A percentile compares a stretch with the other conserved stretches of the same genome.
These are phyloP conservation scores for Plasmodium ovale DNA, from an alignment of 169 alveolate genomes.

Conservation along the genomic window DNA sequence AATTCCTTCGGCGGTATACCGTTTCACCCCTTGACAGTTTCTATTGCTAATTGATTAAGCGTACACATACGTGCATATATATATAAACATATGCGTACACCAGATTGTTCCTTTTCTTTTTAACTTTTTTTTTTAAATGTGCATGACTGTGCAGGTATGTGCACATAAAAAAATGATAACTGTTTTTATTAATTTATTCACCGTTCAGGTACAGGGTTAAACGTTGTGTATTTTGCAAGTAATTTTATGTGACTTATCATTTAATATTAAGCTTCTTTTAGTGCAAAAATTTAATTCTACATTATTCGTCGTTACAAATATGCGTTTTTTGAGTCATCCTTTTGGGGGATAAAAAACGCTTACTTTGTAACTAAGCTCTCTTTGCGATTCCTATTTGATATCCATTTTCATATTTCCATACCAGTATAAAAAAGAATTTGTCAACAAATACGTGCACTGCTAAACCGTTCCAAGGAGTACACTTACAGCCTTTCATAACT, in stretches of 20 bases:
- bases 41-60: background rate
- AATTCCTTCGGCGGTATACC: background rate
- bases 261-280: background rate
- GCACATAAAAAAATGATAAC: constrained; percentile 32
- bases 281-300: constrained; percentile 45
- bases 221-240: constrained; percentile 24
- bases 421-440: background rate
- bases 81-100: background rate
- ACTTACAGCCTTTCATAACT: background rate
- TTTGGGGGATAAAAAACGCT: background rate
- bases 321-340: background rate
- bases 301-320: constrained; percentile 31
- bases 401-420: background rate
- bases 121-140: background rate
- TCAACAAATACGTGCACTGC: background rate
- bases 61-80: constrained; percentile 2
- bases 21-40: constrained; percentile 1
- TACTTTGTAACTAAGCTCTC: constrained; percentile 7
- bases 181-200: constrained; percentile 14
- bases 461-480: background rate
- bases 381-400: constrained; percentile 10
- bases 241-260: constrained; percentile 1
- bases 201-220: constrained; percentile 4
- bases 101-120: background rate
- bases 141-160: constrained; percentile 61